Conservation (phyloP, 1,139 yeast species). For the Candida glucosophila region DNA sequence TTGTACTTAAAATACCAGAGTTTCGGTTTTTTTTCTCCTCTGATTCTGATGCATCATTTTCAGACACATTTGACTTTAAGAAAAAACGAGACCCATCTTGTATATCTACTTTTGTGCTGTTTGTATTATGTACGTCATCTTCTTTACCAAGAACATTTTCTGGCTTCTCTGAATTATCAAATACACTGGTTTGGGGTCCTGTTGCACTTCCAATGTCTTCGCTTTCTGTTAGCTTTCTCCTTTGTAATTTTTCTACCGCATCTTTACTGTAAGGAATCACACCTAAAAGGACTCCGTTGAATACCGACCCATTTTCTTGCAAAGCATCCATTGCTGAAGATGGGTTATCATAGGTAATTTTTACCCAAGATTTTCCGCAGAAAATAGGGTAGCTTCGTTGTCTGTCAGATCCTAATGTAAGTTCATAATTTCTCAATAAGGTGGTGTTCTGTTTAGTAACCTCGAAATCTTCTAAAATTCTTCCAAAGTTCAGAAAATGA, state of each 20-base stretch:
- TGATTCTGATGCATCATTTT: constrained; percentile 10
- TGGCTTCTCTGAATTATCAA: constrained; percentile 3
- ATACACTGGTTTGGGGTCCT: constrained; percentile 7
- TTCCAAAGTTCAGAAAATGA: constrained; percentile 76
- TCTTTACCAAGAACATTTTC: constrained; percentile 3
- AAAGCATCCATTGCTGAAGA: constrained; percentile 76
- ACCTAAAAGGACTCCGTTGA: constrained; percentile 67
- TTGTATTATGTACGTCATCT: constrained; percentile 8
- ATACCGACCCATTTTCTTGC: constrained; percentile 68
- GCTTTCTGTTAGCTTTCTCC: constrained; percentile 38
- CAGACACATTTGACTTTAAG: constrained; percentile 17
- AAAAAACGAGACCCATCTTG: constrained; percentile 36
- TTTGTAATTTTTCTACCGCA: constrained; percentile 56
- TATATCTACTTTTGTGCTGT: constrained; percentile 23
- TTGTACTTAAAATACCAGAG: constrained; percentile 25
- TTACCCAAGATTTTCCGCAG: constrained; percentile 84
- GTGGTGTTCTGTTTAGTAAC: constrained; percentile 18
- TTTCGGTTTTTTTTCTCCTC: constrained; percentile 19
- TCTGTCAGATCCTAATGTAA: constrained; percentile 5
- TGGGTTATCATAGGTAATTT: constrained; percentile 71
- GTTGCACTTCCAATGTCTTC: constrained; percentile 52
- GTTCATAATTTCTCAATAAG: constrained; percentile 7
- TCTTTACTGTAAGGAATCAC: constrained; percentile 62
- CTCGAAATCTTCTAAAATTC: constrained; percentile 68
- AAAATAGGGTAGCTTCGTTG: constrained; percentile 49